Evolutionary conservation across 116 monocot genomes (phyloP), one percentile per base, ranked within the genome.

Genomic region (Zostera marina): DNA sequence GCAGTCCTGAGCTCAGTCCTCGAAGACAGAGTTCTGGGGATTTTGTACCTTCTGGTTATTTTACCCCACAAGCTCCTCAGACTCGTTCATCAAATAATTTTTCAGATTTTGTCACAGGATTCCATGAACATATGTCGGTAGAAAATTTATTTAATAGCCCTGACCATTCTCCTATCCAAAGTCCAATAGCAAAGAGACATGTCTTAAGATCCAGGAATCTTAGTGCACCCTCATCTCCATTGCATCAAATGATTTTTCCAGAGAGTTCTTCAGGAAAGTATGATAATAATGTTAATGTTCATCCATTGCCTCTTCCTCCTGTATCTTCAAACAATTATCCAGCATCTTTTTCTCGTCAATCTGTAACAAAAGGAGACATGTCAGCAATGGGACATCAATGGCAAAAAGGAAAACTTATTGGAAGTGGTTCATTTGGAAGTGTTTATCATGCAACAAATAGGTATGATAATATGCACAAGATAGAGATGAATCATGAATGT

Each of bases 251-350:
- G 60, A 52, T 74, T 62, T 66, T 74, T 40, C 48, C 76, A 46
- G 89, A 89, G 1, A 70, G 57, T 44, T 32, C 32, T 32, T 15
- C 21, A 55, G 22, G 49, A 25, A 70, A 76, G 76, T 65, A 53
- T 71, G 79, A 79, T 6, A 64, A 41, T 54, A 80, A 47, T 67
- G 39, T 68, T 54, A 71, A 43, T 68, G 81, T 82, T 8, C 96
- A 96, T 38, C 85, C 85, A 49, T 61, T 96, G 52, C 96, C 96
- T 45, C 82, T 80, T 46, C 96, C 96, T 58, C 96, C 96, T 13
- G 76, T 75, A 42, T 68, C 74, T 58, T 4, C 70, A 42, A 49
- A 22, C 57, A 58, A 74, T 15, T 38, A 51, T 8, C 76, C 70
- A 25, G 38, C 76, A 26, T 22, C 59, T 20, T 73, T 62, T 64